Evolutionary conservation across 805 yeast species (phyloP).

Genomic region (Grigorovia transvaalensis): DNA sequence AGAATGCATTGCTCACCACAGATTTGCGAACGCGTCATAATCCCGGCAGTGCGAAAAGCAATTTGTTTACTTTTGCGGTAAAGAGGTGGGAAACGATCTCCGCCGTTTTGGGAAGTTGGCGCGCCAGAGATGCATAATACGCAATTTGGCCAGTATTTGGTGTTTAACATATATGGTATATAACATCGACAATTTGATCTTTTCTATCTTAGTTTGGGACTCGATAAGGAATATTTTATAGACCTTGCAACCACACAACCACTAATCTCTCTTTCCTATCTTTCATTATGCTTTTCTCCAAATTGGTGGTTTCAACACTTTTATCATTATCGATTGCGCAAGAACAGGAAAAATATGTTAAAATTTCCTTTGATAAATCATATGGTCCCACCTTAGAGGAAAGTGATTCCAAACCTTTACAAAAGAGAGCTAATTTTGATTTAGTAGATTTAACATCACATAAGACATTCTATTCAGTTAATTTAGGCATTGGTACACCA

Average conservation of each 20-base stretch:
- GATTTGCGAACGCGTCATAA: neutral
- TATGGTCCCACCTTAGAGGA: neutral
- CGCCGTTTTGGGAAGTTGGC: neutral
- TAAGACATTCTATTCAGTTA: constrained; percentile 36
- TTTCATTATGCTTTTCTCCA: neutral
- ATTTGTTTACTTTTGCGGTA: neutral
- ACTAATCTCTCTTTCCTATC: no score
- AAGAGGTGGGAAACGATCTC: neutral
- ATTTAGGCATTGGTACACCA: constrained; percentile 46
- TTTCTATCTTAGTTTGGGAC: no score
- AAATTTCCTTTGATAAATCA: constrained; percentile 1
- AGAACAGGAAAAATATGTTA: neutral
- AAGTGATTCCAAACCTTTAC: neutral
- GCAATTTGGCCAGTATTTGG: neutral
- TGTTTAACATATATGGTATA: neutral
- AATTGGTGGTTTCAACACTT: neutral
- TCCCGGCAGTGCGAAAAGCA: neutral
- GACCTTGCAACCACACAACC: no score
- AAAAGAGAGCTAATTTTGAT: constrained; percentile 2
- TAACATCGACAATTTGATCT: neutral
- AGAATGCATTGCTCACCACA: neutral
- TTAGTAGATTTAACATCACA: constrained; percentile 26
- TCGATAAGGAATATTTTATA: no score
- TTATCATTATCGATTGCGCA: neutral
- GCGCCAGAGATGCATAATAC: neutral